phyloP scores from a whole-genome alignment of 2,329 filamentous ascomycete species.

The Aspergillus clavatus region DNA sequence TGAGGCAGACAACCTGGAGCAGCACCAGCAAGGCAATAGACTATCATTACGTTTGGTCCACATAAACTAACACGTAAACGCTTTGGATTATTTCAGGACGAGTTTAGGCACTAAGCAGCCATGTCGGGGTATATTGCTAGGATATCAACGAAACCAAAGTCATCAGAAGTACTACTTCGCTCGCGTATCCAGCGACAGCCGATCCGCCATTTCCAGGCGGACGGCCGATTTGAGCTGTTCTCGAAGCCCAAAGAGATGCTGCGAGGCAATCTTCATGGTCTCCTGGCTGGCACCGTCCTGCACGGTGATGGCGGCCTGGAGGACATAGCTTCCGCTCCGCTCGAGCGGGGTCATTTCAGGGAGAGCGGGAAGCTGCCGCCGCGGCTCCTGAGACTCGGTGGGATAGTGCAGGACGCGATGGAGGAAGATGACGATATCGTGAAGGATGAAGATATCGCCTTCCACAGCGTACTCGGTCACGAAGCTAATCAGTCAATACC shows the following conservation, averaged over 20 bases:
- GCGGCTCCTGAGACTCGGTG: conserved; percentile 31
- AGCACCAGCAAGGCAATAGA: background rate
- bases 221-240: conserved; percentile 53
- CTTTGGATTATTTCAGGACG: no score
- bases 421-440: conserved; percentile 54
- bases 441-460: conserved; percentile 55
- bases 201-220: conserved; percentile 53
- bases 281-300: conserved; percentile 52
- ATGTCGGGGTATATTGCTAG: conserved; percentile 7
- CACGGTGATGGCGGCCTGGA: conserved; percentile 55
- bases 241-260: conserved; percentile 52
- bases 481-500: conserved; percentile 42
- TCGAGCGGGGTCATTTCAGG: conserved; percentile 50
- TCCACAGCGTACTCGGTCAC: conserved; percentile 54
- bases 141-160: conserved; percentile 4
- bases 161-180: conserved; percentile 45
- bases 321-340: conserved; percentile 52
- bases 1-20: background rate
- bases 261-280: conserved; percentile 50
- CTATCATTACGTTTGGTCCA: background rate
- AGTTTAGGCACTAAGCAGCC: background rate
- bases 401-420: conserved; percentile 51
- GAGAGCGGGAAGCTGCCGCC: conserved; percentile 40
- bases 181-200: conserved; percentile 56
- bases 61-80: no score